Conservation (phyloP, 176 grass and related monocot species). For the Zea luxurians region DNA sequence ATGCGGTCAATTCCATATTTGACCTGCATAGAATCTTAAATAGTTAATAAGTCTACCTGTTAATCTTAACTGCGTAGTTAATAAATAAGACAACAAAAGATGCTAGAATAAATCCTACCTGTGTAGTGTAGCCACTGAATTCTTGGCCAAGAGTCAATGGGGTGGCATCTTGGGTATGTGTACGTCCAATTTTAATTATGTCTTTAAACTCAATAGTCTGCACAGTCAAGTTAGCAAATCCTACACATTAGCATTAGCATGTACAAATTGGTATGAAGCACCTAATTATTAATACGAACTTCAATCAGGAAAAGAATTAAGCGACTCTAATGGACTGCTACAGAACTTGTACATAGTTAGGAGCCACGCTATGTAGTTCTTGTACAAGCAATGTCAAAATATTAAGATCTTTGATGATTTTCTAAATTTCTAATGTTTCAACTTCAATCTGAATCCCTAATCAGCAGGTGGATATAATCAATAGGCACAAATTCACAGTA, state of each 20-base stretch:
- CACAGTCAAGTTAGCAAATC: slow-evolving; percentile 23
- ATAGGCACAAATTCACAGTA: not conserved
- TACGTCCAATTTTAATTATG: slow-evolving; percentile 94
- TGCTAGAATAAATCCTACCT: slow-evolving; percentile 55
- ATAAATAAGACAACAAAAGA: slow-evolving; percentile 29
- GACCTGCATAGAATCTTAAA: slow-evolving; percentile 54
- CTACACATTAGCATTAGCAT: slow-evolving; percentile 5
- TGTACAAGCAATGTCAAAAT: slow-evolving; percentile 1
- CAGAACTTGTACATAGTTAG: not conserved
- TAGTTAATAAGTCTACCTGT: slow-evolving; percentile 21
- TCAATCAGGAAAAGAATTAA: not conserved
- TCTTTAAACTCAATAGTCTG: slow-evolving; percentile 93
- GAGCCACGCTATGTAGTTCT: not conserved
- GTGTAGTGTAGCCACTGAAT: slow-evolving; percentile 92
- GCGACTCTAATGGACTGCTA: not conserved
- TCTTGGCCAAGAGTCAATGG: slow-evolving; percentile 97
- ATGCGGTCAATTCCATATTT: slow-evolving; percentile 90
- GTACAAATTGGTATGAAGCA: slow-evolving; percentile 4
- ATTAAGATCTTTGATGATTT: not conserved
- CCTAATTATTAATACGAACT: slow-evolving; percentile 12
- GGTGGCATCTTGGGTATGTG: slow-evolving; percentile 98
- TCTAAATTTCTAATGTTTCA: not conserved
- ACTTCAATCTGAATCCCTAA: not conserved
- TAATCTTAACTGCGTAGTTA: slow-evolving; percentile 2
- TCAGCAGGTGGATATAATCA: not conserved